Conservation (phyloP, 257 asterid genomes). For the Solanum stenotomum region DNA sequence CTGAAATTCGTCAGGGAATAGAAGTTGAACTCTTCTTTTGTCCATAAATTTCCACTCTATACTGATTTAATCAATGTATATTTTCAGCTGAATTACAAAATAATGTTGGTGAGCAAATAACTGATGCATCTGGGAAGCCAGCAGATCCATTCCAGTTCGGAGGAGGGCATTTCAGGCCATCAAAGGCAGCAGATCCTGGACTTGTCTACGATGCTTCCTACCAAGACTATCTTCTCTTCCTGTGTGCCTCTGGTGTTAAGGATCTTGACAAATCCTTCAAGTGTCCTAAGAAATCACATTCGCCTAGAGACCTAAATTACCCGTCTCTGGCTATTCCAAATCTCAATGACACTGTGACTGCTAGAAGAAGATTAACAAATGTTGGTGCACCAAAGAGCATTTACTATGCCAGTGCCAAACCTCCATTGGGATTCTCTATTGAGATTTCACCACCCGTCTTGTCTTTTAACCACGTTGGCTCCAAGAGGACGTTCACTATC, state of each 20-base stretch:
- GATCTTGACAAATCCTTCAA: slow-evolving; percentile 27
- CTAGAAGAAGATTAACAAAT: slow-evolving; percentile 58
- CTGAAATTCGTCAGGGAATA: not conserved
- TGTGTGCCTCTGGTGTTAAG: slow-evolving; percentile 33
- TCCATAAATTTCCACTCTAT: not conserved
- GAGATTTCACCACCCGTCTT: slow-evolving; percentile 51
- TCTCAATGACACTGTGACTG: slow-evolving; percentile 32
- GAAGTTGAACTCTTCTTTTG: not conserved
- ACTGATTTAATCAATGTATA: not conserved
- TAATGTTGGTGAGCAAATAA: slow-evolving; percentile 38
- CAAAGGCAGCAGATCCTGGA: slow-evolving; percentile 88
- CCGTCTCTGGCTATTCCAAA: slow-evolving; percentile 67
- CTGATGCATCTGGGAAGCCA: slow-evolving; percentile 48
- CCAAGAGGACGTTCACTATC: slow-evolving; percentile 54
- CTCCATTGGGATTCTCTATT: slow-evolving; percentile 61
- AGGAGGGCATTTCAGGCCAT: slow-evolving; percentile 76
- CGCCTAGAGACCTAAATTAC: slow-evolving; percentile 46
- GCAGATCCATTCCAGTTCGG: slow-evolving; percentile 81
- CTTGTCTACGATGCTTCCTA: slow-evolving; percentile 78
- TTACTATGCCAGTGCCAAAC: slow-evolving; percentile 42
- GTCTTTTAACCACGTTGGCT: slow-evolving; percentile 31
- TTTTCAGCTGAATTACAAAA: slow-evolving; percentile 53
- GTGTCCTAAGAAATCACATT: slow-evolving; percentile 38
- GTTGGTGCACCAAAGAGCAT: slow-evolving; percentile 48
- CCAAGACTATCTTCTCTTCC: slow-evolving; percentile 57